A percentile compares a stretch with the other conserved stretches of the same genome.
phyloP scores from a whole-genome alignment of 2,329 filamentous ascomycete genomes.

The Clonostachys byssicola region DNA sequence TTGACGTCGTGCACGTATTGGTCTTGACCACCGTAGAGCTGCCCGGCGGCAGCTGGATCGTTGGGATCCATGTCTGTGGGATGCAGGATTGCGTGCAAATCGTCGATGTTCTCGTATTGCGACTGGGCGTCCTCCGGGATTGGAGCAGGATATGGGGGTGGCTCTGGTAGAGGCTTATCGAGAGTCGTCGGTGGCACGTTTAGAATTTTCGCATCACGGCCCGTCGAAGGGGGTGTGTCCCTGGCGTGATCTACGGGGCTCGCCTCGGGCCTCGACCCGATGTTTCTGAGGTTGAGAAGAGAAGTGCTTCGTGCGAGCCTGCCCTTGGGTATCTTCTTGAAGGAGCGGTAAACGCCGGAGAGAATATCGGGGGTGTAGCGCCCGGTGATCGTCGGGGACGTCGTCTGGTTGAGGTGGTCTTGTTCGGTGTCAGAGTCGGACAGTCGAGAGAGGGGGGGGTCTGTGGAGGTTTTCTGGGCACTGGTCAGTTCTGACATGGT shows the following conservation, averaged over 20 bases:
- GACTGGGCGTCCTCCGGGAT: not conserved
- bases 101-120: not conserved
- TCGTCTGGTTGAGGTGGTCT: constrained; percentile 11
- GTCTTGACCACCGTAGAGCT: constrained; percentile 27
- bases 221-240: not conserved
- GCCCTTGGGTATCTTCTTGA: constrained; percentile 35
- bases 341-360: constrained; percentile 46
- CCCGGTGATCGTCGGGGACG: constrained; percentile 16
- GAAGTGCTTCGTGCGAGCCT: constrained; percentile 38
- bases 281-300: constrained; percentile 27
- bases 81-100: too few relatives aligned
- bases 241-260: not conserved
- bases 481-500: constrained; percentile 4
- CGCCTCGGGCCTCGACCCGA: not conserved
- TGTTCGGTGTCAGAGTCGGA: constrained; percentile 4
- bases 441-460: constrained; percentile 1
- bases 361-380: constrained; percentile 39
- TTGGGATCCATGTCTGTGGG: constrained; percentile 41
- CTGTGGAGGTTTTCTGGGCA: not conserved
- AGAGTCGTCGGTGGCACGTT: constrained; percentile 51
- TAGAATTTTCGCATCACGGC: constrained; percentile 49
- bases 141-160: constrained; percentile 26
- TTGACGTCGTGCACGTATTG: constrained; percentile 29
- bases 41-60: constrained; percentile 21
- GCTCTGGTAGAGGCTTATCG: constrained; percentile 51